Conservation (phyloP, 345 rosid species). For the Populus nigra region DNA sequence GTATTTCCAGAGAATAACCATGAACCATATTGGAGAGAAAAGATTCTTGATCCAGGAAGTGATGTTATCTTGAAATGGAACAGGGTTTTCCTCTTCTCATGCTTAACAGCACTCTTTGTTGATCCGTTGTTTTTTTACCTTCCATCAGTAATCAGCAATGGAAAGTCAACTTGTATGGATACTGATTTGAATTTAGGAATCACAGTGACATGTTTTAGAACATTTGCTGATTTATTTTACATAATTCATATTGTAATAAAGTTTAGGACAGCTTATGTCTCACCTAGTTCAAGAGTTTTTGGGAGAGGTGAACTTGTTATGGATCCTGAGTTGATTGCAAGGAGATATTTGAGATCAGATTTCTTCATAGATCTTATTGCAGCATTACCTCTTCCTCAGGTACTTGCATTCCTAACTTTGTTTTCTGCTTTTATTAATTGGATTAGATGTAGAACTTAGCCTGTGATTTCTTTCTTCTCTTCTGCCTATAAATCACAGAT, state of each 20-base stretch:
- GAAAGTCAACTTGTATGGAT: conserved; percentile 50
- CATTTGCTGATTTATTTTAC: conserved; percentile 69
- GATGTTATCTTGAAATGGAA: conserved; percentile 54
- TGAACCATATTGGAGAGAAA: conserved; percentile 37
- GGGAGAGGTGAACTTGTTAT: conserved; percentile 82
- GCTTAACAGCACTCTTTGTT: conserved; percentile 70
- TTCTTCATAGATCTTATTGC: conserved; percentile 68
- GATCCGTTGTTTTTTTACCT: conserved; percentile 84
- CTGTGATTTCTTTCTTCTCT: neutral
- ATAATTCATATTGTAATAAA: conserved; percentile 57
- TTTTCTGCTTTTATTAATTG: neutral
- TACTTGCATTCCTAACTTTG: neutral
- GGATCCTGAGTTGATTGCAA: conserved; percentile 63
- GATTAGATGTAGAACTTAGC: neutral
- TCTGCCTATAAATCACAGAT: neutral
- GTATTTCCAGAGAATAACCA: conserved; percentile 55
- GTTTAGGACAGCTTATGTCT: conserved; percentile 75
- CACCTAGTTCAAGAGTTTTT: conserved; percentile 70
- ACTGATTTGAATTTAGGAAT: conserved; percentile 64
- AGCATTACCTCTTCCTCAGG: conserved; percentile 87
- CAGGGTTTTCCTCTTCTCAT: conserved; percentile 72
- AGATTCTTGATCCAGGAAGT: conserved; percentile 71
- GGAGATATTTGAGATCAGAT: conserved; percentile 63
- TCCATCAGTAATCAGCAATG: conserved; percentile 51
- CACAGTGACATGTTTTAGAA: conserved; percentile 62